Percentiles rank a stretch among this genome's conserved stretches.
These are phyloP conservation scores for Yarrowia phangngaensis DNA, from an alignment of 805 yeast species.

Conservation along the genomic window DNA sequence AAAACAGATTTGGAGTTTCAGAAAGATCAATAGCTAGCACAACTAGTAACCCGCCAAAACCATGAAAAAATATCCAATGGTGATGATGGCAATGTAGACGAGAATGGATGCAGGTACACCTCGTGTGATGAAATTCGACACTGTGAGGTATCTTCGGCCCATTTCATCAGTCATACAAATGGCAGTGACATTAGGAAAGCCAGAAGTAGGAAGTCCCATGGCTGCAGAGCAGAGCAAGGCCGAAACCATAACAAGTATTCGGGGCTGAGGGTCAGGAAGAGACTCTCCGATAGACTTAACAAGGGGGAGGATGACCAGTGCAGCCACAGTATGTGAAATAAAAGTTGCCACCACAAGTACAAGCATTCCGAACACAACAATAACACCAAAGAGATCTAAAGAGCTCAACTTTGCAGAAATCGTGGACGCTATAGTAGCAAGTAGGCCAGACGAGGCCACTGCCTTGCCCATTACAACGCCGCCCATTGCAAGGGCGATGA, in stretches of 20 bases:
- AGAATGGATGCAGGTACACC: conserved; percentile 87
- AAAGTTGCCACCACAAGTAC: conserved; percentile 86
- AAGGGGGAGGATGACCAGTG: conserved; percentile 84
- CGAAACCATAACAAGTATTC: conserved; percentile 63
- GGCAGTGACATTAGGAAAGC: conserved; percentile 97
- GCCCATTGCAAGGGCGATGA: conserved; percentile 94
- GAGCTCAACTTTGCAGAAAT: conserved; percentile 65
- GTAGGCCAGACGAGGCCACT: conserved; percentile 83
- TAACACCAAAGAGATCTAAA: conserved; percentile 67
- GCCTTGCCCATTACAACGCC: conserved; percentile 95
- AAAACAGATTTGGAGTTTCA: neutral
- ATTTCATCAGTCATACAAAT: conserved; percentile 90
- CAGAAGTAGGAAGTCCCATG: conserved; percentile 96
- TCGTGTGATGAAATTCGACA: conserved; percentile 76
- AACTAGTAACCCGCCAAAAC: conserved; percentile 48
- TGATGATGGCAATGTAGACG: conserved; percentile 66
- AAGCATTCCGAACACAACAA: conserved; percentile 74
- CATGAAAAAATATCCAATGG: conserved; percentile 78
- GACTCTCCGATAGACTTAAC: conserved; percentile 83
- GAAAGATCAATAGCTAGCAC: neutral
- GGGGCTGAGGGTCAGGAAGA: conserved; percentile 65
- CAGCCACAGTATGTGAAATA: conserved; percentile 96
- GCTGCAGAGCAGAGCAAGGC: conserved; percentile 83
- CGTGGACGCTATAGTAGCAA: conserved; percentile 67
- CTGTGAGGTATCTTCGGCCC: conserved; percentile 86